Evolutionary conservation across 1,284 basidiomycete genomes (phyloP), one percentile per base, ranked within the genome.

Genomic region (Sporisorium iseilematis-ciliati): DNA sequence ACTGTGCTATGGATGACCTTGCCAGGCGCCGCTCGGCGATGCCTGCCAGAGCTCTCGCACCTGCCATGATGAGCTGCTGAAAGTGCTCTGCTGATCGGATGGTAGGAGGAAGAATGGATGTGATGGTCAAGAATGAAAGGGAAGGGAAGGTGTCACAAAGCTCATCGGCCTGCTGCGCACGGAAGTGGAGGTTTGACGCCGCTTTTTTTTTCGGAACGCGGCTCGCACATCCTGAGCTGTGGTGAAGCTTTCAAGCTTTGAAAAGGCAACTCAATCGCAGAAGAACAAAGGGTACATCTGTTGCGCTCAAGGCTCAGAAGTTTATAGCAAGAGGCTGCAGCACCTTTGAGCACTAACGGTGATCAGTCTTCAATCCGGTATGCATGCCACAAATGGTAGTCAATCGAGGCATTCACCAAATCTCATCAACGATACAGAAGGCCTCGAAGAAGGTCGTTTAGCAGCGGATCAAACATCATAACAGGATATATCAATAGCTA

Each of bases 131-230:
- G 12, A 16, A 20, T 26, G 29, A 21, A 46, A 35, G n/a, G 35
- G 25, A n/a, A 53, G 23, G 33, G 26, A 25, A 16, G n/a, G 33
- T 51, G 33, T 38, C 50, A 38, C 21, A 21, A 53, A 40, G 41
- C 52, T 42, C 26, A 29, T 21, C 40, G 31, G 25, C 29, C 11
- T 20, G 40, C 31, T 52, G 49, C 49, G 52, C 57, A 53, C 38
- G 16, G 31, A 57, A 67, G 54, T 67, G 65, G 65, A 67, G 65
- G 58, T 67, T 53, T n/a, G 38, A 16, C 7, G 20, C 20, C 43
- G 55, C 12, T 5, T 52, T 49, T 45, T 38, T 46, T 40, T 38
- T 42, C 55, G 50, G 48, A 41, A 64, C 55, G n/a, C 54, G 48
- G 55, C 33, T 18, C 23, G n/a, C n/a, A n/a, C n/a, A n/a, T n/a